A percentile compares a stretch with the other conserved stretches of the same genome.
These are phyloP conservation scores for Posidonia oceanica DNA, from an alignment of 116 monocot genomes.

Conservation along the genomic window DNA sequence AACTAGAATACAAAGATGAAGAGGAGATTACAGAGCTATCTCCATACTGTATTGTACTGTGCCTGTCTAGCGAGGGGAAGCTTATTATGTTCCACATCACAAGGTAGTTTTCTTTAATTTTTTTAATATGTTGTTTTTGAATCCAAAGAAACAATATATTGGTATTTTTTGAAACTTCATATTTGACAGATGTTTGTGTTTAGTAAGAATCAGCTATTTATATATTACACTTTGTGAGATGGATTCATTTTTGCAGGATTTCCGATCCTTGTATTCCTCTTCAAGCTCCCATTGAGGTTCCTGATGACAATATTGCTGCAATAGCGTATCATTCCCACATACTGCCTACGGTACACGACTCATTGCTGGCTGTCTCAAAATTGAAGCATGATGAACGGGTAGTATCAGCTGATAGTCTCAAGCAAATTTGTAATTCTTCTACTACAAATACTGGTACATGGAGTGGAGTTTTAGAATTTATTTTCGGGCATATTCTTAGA, in stretches of 20 bases:
- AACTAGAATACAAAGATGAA: conserved; percentile 40
- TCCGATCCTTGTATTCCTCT: conserved; percentile 50
- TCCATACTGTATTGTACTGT: conserved; percentile 54
- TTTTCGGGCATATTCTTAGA: neutral
- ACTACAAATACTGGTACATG: neutral
- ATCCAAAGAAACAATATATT: neutral
- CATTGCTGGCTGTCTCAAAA: neutral
- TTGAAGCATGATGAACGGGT: conserved; percentile 8
- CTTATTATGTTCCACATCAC: conserved; percentile 64
- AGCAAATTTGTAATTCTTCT: conserved; percentile 1
- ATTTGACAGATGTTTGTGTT: too few relatives aligned
- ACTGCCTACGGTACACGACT: conserved; percentile 8
- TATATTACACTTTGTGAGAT: neutral
- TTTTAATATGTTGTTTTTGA: neutral
- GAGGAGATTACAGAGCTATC: conserved; percentile 35
- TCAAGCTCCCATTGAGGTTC: conserved; percentile 5
- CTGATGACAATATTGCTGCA: conserved; percentile 10
- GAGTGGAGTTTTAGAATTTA: neutral
- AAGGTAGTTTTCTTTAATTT: conserved; percentile 25
- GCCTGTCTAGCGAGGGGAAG: conserved; percentile 82
- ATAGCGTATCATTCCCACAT: conserved; percentile 9
- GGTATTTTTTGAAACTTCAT: neutral
- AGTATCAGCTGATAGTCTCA: conserved; percentile 1
- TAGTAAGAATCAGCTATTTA: too few relatives aligned
- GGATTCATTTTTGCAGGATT: conserved; percentile 31